These are phyloP conservation scores for Trichoderma sp. DNA, from an alignment of 2,329 filamentous ascomycete genomes.

Conservation along the genomic window DNA sequence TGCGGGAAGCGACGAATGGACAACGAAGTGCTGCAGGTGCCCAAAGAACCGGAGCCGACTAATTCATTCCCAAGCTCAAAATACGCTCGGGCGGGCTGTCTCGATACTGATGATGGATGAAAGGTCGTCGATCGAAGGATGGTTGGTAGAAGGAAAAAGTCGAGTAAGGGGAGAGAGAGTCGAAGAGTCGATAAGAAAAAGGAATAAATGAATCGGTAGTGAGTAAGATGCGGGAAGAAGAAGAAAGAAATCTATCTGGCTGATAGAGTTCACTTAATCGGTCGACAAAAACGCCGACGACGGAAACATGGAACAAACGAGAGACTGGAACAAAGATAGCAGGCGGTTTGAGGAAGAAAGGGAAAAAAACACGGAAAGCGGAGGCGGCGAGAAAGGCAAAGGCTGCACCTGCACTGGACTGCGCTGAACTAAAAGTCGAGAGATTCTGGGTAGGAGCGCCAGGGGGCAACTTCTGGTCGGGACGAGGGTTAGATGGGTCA, in stretches of 20 bases:
- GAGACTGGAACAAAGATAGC: slow-evolving; percentile 16
- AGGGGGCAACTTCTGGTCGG: slow-evolving; percentile 16
- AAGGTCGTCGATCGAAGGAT: slow-evolving; percentile 6
- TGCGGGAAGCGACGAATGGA: slow-evolving; percentile 17
- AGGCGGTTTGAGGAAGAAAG: not conserved
- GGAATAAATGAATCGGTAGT: not conserved
- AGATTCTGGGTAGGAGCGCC: slow-evolving; percentile 6
- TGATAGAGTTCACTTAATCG: slow-evolving; percentile 11
- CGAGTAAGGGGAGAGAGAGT: not conserved
- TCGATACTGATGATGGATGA: not conserved
- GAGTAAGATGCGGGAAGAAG: not conserved
- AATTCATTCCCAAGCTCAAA: slow-evolving; percentile 8
- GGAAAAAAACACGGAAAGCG: not conserved
- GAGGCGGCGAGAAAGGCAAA: not conserved
- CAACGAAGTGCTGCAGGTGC: not conserved
- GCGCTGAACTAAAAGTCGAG: slow-evolving; percentile 1
- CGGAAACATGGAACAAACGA: slow-evolving; percentile 16
- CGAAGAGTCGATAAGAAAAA: not conserved
- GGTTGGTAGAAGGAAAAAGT: not conserved
- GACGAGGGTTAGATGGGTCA: slow-evolving; percentile 20
- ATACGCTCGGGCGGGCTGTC: not conserved
- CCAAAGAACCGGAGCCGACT: slow-evolving; percentile 2
- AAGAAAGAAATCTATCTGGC: slow-evolving; percentile 5
- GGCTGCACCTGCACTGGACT: not conserved
- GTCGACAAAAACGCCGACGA: slow-evolving; percentile 4